Conservation (phyloP, 345 rosid species). For the Gossypium australe region DNA sequence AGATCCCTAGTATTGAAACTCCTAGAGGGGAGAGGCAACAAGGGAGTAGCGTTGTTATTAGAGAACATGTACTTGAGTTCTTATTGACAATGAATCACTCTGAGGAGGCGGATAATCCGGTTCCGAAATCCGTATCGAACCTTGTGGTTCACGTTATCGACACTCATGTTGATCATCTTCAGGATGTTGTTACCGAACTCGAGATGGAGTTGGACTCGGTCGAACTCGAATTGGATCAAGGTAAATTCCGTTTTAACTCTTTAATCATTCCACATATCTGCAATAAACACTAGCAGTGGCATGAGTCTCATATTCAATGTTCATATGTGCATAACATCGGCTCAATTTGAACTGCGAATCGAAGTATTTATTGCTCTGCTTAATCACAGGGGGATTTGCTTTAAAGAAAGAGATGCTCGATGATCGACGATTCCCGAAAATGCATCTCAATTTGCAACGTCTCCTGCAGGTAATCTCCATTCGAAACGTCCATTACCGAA, state of each 20-base stretch:
- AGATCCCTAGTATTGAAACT: slow-evolving; percentile 82
- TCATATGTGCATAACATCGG: background rate
- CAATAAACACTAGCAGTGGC: no score
- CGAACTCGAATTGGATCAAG: slow-evolving; percentile 89
- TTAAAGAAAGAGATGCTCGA: slow-evolving; percentile 91
- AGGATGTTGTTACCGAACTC: slow-evolving; percentile 76
- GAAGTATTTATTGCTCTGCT: background rate
- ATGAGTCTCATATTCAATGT: background rate
- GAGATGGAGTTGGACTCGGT: slow-evolving; percentile 89
- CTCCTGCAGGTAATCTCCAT: slow-evolving; percentile 65
- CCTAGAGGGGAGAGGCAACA: slow-evolving; percentile 50
- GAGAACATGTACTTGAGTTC: slow-evolving; percentile 96
- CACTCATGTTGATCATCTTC: slow-evolving; percentile 90
- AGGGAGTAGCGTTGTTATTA: slow-evolving; percentile 68
- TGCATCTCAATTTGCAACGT: slow-evolving; percentile 91
- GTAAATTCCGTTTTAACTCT: slow-evolving; percentile 23
- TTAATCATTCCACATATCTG: no score
- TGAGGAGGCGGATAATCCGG: slow-evolving; percentile 97
- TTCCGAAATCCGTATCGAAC: slow-evolving; percentile 77
- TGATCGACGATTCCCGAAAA: slow-evolving; percentile 84
- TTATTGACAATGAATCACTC: slow-evolving; percentile 95
- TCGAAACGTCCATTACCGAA: no score
- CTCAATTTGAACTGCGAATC: background rate
- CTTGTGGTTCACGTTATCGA: slow-evolving; percentile 86
- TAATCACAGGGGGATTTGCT: slow-evolving; percentile 64